Base-by-base conservation (phyloP, 495 filamentous ascomycete genomes). In the Aspergillus nidulans region DNA sequence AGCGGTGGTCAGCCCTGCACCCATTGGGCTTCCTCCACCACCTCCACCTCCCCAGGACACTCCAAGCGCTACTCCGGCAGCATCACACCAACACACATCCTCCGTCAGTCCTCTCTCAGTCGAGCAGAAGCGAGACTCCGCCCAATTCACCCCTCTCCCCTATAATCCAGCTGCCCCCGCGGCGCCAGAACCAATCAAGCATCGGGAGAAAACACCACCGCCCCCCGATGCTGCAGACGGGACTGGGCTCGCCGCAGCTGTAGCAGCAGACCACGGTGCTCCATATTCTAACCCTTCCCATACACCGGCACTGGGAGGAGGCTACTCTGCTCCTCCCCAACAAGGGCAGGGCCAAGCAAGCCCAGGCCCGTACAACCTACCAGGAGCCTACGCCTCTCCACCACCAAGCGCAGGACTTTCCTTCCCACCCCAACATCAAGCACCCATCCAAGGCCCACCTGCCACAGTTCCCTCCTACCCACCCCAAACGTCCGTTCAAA, bases 161-260 rank as follows among this genome's bases (percentile, higher is more conserved):
- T 96, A 96, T 61, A 96, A 96, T 68, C 91, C 91, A 1, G 90
- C 91, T 0, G 90, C 91, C 1, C 91, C 91, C 10, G 76, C 91
- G 2, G 89, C 89, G 1, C 88, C 91, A 3, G 91, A 96, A 64
- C 84, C 83, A 13, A 87, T 95, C 60, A 79, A 84, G 49, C 82
- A 91, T 60, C 84, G 91, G 44, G 91, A 96, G 72, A 94, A 95
- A 76, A 96, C 91, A 0, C 91, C 90, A 8, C 91, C 91, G 6
- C 87, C 87, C 26, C 78, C 81, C 13, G 88, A 92, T 61, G 88
- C 85, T 26, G 83, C 75, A 39, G 72, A 73, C 26, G 84, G 86
- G 10, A 91, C 89, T 32, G 89, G 89, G 3, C 75, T 95, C 9
- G 78, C 79, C 44, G 82, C 82, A 19, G 88, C 88, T 3, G 77